phyloP scores from a whole-genome alignment of 108 stramenopile species.

The Nannochloropsis oceanica region DNA sequence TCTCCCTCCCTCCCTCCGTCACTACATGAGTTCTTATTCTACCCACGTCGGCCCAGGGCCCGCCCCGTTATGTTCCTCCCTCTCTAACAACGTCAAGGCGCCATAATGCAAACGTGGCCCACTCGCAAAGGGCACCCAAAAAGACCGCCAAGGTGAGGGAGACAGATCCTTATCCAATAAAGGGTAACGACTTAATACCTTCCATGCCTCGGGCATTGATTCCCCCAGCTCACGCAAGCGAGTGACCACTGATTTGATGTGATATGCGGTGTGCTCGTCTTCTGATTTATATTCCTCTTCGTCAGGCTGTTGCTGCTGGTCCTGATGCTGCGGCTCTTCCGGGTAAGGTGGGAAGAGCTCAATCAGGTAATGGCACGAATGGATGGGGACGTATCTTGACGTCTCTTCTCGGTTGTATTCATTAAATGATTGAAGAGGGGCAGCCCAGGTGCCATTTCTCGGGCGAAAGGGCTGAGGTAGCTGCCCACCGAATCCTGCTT shows the following conservation, averaged over 20 bases:
- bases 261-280: not conserved
- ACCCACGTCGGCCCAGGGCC: not conserved
- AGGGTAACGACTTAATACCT: not conserved
- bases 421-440: slow-evolving; percentile 57
- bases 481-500: slow-evolving; percentile 69
- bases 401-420: slow-evolving; percentile 27
- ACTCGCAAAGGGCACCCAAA: not conserved
- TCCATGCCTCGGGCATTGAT: not conserved
- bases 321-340: not conserved
- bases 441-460: slow-evolving; percentile 4
- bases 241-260: not conserved
- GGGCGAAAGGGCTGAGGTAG: slow-evolving; percentile 64
- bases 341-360: not conserved
- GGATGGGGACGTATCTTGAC: not conserved
- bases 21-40: not conserved
- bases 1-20: not conserved
- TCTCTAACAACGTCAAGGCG: not conserved
- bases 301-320: not conserved
- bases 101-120: not conserved
- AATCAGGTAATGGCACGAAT: not conserved
- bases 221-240: not conserved
- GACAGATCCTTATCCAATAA: not conserved
- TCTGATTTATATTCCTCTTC: not conserved
- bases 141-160: not conserved
- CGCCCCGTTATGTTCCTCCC: not conserved